Evolutionary conservation across 345 rosid genomes (phyloP).

Genomic region (Mercurialis annua): DNA sequence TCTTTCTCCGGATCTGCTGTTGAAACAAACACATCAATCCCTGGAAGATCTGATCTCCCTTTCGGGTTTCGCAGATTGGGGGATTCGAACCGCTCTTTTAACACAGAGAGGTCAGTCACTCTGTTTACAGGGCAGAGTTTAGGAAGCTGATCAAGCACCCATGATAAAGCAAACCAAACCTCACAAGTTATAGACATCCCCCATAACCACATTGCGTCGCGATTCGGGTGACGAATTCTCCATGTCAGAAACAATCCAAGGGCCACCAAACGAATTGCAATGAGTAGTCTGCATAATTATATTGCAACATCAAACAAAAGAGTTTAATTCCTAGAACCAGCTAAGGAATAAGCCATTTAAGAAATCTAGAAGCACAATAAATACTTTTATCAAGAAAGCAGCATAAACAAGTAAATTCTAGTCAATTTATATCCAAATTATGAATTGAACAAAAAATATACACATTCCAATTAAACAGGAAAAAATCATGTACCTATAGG

Average conservation of each 20-base stretch:
- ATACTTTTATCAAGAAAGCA: background rate
- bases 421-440: no score
- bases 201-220: conserved; percentile 76
- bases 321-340: background rate
- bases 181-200: conserved; percentile 71
- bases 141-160: conserved; percentile 75
- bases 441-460: background rate
- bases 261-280: conserved; percentile 52
- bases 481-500: conserved; percentile 45
- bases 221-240: conserved; percentile 68
- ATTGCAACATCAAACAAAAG: background rate
- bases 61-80: conserved; percentile 73
- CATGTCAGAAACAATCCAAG: conserved; percentile 65
- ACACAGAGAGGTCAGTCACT: conserved; percentile 58
- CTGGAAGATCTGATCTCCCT: conserved; percentile 76
- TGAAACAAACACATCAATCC: conserved; percentile 72
- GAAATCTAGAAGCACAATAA: background rate
- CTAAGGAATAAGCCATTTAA: background rate
- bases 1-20: conserved; percentile 85
- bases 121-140: conserved; percentile 81
- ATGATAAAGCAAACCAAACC: conserved; percentile 78
- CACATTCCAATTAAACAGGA: background rate
- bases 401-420: no score
- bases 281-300: conserved; percentile 46
- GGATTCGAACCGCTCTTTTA: conserved; percentile 61